Evolutionary conservation across 805 yeast species (phyloP), one percentile per base, ranked within the genome.

Genomic region (Jamesozyma spencerorum): DNA sequence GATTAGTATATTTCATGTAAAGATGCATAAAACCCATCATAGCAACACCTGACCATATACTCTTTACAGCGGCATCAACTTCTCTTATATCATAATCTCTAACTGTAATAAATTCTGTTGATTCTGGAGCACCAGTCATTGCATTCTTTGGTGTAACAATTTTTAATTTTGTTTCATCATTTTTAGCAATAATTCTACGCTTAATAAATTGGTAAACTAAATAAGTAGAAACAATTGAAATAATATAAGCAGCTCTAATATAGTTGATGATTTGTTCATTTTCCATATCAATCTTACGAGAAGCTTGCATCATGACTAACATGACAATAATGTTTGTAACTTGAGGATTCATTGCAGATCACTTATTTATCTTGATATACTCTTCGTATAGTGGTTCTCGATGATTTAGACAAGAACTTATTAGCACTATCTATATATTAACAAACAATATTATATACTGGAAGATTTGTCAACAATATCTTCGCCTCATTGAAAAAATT

Each of bases 1-100:
- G 98, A 69, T 92, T 87, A 64, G 97, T 87, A 75, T 85, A 90
- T 69, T 87, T 85, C 94, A 92, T 79, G 79, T 90, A 90, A 49
- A 90, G 58, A 67, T 90, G 98, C 97, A 92, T 88, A 79, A 90
- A 84, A 20, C 82, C 95, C 87, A 92, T 87, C 95, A 92, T 88
- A 57, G 95, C 96, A 53, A 86, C 63, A 48, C 94, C 85, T 49
- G 92, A 84, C 73, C 80, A 79, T 50, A 87, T 77, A 49, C 92
- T 77, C 67, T 83, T 85, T 65, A 88, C 74, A 47, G 87, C 81
- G 39, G 75, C 43, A 63, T 83, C 79, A 47, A 88, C 75, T 70
- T 90, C 96, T 60, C 77, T 74, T 62, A 88, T 74, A 65, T 90
- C 98, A 71, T 90, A 90, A 53, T 88, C 95, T 71, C 79, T 85